phyloP scores from a whole-genome alignment of 1,284 basidiomycete genomes.

The Fomitopsis betulina region DNA sequence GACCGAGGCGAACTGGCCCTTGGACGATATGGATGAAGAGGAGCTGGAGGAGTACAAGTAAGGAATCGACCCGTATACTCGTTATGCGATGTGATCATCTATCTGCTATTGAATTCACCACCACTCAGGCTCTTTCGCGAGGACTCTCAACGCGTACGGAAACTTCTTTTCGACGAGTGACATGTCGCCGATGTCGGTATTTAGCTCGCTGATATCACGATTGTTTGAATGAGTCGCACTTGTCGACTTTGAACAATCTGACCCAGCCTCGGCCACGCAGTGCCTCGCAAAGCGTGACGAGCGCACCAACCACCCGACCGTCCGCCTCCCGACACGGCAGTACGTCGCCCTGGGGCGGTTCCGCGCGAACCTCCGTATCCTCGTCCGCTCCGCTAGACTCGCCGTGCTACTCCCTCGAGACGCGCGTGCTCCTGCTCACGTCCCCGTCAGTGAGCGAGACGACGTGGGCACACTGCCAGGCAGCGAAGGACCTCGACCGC shows the following conservation, averaged over 20 bases:
- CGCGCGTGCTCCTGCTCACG: conserved; percentile 76
- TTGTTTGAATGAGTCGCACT: conserved; percentile 82
- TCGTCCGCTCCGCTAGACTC: conserved; percentile 64
- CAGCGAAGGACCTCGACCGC: conserved; percentile 49
- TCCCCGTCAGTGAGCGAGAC: conserved; percentile 78
- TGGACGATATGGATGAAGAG: too few species aligned
- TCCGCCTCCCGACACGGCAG: conserved; percentile 46
- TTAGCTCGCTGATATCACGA: too few species aligned
- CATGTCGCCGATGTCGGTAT: too few species aligned
- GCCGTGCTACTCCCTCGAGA: conserved; percentile 62
- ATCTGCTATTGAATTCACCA: too few species aligned
- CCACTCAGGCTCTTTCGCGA: too few species aligned
- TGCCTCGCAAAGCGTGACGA: conserved; percentile 49
- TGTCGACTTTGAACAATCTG: conserved; percentile 63
- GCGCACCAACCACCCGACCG: conserved; percentile 45
- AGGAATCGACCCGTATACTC: too few species aligned
- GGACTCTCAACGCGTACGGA: too few species aligned
- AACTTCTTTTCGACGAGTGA: too few species aligned
- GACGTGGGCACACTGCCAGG: conserved; percentile 47
- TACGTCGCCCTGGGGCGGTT: conserved; percentile 72
- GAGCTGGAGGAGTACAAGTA: too few species aligned
- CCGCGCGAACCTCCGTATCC: conserved; percentile 56
- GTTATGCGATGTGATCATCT: too few species aligned
- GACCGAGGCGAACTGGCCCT: too few species aligned
- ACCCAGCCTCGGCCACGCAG: conserved; percentile 27